Evolutionary conservation across 208 protist genomes (phyloP), one percentile per base, ranked within the genome.

Genomic region (Polymyxa betae): DNA sequence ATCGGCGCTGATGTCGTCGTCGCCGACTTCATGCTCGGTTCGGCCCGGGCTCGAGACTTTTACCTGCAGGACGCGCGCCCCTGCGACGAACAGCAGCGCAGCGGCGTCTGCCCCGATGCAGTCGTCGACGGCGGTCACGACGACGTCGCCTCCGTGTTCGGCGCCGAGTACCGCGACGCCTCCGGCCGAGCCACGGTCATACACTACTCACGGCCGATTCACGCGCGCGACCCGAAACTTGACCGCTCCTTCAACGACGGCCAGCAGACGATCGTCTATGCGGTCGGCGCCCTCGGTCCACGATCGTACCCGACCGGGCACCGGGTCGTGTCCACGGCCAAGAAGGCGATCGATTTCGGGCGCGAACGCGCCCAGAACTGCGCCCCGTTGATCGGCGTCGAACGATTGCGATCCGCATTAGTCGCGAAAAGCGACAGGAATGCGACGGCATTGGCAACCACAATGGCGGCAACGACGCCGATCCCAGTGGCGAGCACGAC

Each of bases 61-160:
- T 82, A 45, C n/a, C 72, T 82, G n/a, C 72, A 82, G 40, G 72
- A 82, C n/a, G 16, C 40, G 16, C 5, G 72, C n/a, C 72, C 72
- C 35, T 82, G 72, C n/a, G 10, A 35, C 72, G 72, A 82, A 43
- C 16, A n/a, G n/a, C 72, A n/a, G 12, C 72, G 72, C 5, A 38
- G 16, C 16, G 72, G 72, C 72, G 72, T 82, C 72, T 82, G 72
- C n/a, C 72, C 72, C 5, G 72, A 82, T 43, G 10, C 16, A n/a
- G 72, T 82, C 16, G 5, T 82, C n/a, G 40, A 5, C n/a, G 72
- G 12, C n/a, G 40, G 72, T 5, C 35, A 12, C 72, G 72, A 43
- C 72, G 40, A 43, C n/a, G 40, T 82, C n/a, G 72, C 16, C 5
- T 16, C 5, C 16, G 72, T 82, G 5, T 82, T 40, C n/a, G 72